Conservation (phyloP, 148 eudicot species). For the Amaranthus cruentus region DNA sequence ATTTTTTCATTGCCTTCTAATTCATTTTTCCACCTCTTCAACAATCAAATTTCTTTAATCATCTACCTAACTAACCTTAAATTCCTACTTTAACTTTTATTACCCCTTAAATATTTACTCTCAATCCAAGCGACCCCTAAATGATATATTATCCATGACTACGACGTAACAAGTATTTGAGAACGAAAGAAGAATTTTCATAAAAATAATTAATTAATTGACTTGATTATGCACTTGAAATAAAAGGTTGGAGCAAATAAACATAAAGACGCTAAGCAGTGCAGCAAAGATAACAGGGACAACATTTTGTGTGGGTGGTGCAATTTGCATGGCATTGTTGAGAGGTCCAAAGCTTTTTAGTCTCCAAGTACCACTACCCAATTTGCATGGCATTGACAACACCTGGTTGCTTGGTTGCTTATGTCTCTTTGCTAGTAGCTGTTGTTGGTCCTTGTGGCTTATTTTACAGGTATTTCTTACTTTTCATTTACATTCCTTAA, state of each 20-base stretch:
- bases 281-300: conserved; percentile 70
- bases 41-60: no score
- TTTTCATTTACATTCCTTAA: not conserved
- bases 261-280: conserved; percentile 42
- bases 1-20: no score
- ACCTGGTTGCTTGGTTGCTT: conserved; percentile 70
- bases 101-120: no score
- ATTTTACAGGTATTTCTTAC: conserved; percentile 59
- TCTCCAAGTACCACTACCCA: conserved; percentile 27
- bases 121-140: no score
- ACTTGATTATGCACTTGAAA: not conserved
- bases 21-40: no score
- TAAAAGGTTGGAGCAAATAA: conserved; percentile 58
- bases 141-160: no score
- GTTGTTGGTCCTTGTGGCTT: conserved; percentile 78
- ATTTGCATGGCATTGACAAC: conserved; percentile 27
- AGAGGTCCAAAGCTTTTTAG: conserved; percentile 76
- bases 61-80: no score
- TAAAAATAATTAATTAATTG: not conserved
- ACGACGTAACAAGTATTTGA: no score
- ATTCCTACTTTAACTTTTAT: no score
- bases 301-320: conserved; percentile 59
- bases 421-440: conserved; percentile 51
- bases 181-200: no score
- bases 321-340: conserved; percentile 52